Evolutionary conservation across 129 eudicot species (phyloP).

Genomic region (Centella asiatica): DNA sequence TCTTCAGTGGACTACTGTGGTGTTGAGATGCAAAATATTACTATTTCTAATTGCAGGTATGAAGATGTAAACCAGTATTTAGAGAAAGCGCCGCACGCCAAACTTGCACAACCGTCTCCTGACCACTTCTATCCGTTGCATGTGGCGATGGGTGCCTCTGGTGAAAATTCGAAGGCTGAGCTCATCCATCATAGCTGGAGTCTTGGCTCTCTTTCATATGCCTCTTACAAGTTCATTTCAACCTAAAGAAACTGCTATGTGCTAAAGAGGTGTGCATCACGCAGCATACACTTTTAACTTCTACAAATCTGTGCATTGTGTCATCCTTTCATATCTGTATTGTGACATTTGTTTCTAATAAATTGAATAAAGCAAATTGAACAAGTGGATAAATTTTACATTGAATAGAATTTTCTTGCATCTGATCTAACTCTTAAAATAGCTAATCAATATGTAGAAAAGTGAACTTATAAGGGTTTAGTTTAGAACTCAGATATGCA

Average conservation of each 20-base stretch:
- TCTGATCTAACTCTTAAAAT: too few species aligned
- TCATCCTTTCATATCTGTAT: too few species aligned
- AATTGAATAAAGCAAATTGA: too few species aligned
- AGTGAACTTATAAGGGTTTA: too few species aligned
- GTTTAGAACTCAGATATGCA: too few species aligned
- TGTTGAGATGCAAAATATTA: not conserved
- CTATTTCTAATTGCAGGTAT: slow-evolving; percentile 28
- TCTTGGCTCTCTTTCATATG: slow-evolving; percentile 47
- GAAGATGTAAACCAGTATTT: slow-evolving; percentile 58
- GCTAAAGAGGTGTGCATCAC: not conserved
- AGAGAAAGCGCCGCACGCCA: slow-evolving; percentile 71
- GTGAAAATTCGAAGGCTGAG: slow-evolving; percentile 54
- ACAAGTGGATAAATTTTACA: too few species aligned
- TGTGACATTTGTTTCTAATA: too few species aligned
- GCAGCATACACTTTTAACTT: too few species aligned
- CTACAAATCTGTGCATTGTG: too few species aligned
- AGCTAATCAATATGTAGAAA: too few species aligned
- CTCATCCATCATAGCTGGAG: slow-evolving; percentile 77
- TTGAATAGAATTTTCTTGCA: too few species aligned
- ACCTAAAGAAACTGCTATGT: not conserved
- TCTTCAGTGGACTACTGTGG: not conserved
- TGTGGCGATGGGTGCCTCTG: slow-evolving; percentile 84
- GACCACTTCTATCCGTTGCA: slow-evolving; percentile 85
- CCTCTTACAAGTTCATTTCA: slow-evolving; percentile 56
- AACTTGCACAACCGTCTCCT: slow-evolving; percentile 65